Evolutionary conservation across 2,329 filamentous ascomycete genomes (phyloP), one percentile per base, ranked within the genome.

Genomic region (Madurella mycetomatis): DNA sequence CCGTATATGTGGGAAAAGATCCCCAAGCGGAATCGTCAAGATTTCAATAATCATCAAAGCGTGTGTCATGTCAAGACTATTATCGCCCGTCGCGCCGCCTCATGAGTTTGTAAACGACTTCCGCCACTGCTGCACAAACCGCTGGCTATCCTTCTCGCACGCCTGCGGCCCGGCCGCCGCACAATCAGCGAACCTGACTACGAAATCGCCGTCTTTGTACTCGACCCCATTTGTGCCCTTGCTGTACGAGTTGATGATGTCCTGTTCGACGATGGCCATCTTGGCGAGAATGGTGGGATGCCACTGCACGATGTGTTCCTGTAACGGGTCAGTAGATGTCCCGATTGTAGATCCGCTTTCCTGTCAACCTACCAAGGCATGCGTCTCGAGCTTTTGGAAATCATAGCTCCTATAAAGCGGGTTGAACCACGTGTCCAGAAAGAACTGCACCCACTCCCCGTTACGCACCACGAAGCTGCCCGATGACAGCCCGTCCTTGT

Each of bases 391-490:
- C 70, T 95, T 96, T 67, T 95, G 90, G 67, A 99, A 99, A 68
- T 96, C 95, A 74, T 99, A 99, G 62, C 80, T 88, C 60, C 92
- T 81, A 72, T 95, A 99, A 42, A 97, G 76, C 46, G 94, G 94
- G 69, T 97, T 91, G 67, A 94, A 95, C 94, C 94, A 99, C 1
- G 89, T 87, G 69, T 99, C 94, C 16, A 97, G 72, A 67, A 99
- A 90, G 75, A 88, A 99, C 66, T 87, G 88, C 43, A 89, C 88
- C 90, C 92, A 99, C 52, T 94, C 90, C 18, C 92, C 90, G 57
- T 87, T 89, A 58, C 84, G 80, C 12, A 99, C 69, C 13, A 97
- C 75, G 58, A 96, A 87, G 71, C 90, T 96, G 11, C 83, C 84
- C 15, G 85, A 80, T 25, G 84, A 83, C 50, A 99, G 69, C 5